Base-by-base conservation (phyloP, 345 rosid species). In the Mallotus nudiflorus region DNA sequence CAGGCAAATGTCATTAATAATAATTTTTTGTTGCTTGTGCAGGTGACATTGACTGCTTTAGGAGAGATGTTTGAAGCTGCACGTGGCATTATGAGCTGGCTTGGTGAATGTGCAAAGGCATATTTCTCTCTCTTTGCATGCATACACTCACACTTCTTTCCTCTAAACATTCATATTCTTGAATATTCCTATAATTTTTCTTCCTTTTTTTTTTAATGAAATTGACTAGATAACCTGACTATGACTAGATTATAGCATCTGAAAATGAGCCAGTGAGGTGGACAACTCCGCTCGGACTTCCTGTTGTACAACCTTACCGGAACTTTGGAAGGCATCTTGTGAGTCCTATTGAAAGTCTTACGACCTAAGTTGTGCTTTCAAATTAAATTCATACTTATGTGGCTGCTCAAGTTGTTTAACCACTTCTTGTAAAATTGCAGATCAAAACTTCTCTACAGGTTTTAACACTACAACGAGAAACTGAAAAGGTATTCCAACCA, bases 21-120 rank as follows among this genome's bases (percentile, higher is more conserved):
- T 57, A 11, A 61, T 69, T 19, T 74, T 67, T 73, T 49, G 44
- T 66, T 75, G 65, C 46, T 77, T 62, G 78, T 63, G 73, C 75
- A 95, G 99, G 85, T 86, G 52, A 95, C 99, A 27, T 83, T 92
- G 77, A 70, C 88, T 73, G 99, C 98, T 67, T 72, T 96, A 29
- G 97, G 88, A 54, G 91, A 96, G 84, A 96, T 92, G 98, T 96
- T 96, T 83, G 79, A 91, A 87, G 99, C 94, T 77, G 98, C 99
- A 64, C 86, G 97, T 18, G 77, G 87, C 70, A 96, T 96, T 68
- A 96, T 91, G 97, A 81, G 16, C 67, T 96, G 98, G 99, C 96
- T 95, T 39, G 91, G 97, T 76, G 99, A 95, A 62, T 95, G 99
- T 72, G 99, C 99, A 49, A 95, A 87, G 92, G 99, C 89, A 61